Conservation (phyloP, 2,329 filamentous ascomycete species). For the Bimuria novae-zelandiae region DNA sequence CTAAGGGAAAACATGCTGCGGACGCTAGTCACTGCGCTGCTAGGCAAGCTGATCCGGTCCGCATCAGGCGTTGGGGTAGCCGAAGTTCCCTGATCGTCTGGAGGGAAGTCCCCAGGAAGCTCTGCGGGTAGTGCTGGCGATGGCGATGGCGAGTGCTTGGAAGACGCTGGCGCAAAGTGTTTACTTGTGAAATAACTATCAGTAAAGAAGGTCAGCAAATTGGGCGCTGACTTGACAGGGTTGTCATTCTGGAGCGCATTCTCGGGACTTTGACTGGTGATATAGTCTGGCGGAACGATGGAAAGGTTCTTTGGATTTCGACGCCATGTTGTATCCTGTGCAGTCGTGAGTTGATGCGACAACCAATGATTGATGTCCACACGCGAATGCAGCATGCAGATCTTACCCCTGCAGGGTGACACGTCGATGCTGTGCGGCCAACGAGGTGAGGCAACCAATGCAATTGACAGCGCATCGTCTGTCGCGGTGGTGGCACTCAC, state of each 20-base stretch:
- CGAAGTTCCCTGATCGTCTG: conserved; percentile 41
- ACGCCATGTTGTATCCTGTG: conserved; percentile 30
- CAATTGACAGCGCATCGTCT: conserved; percentile 35
- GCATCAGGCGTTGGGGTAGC: conserved; percentile 23
- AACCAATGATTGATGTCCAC: conserved; percentile 41
- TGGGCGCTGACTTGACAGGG: conserved; percentile 36
- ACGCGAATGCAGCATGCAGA: conserved; percentile 26
- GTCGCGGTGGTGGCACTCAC: conserved; percentile 26
- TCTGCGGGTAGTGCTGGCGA: conserved; percentile 42
- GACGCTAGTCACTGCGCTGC: conserved; percentile 32
- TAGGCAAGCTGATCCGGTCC: conserved; percentile 15
- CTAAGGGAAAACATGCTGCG: conserved; percentile 29
- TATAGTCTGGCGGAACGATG: conserved; percentile 31
- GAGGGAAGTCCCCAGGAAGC: conserved; percentile 34
- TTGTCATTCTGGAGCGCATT: conserved; percentile 37
- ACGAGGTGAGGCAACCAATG: not conserved
- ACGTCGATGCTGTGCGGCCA: conserved; percentile 24
- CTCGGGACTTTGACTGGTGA: conserved; percentile 27
- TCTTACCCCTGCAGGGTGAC: conserved; percentile 11
- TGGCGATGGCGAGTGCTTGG: conserved; percentile 47
- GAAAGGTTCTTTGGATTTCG: conserved; percentile 38
- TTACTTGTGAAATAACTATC: conserved; percentile 44
- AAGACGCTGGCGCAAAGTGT: conserved; percentile 40
- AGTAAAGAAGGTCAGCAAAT: conserved; percentile 49
- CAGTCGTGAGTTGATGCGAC: conserved; percentile 17